A percentile compares a stretch with the other conserved stretches of the same genome.
Evolutionary conservation across 2,329 filamentous ascomycete species (phyloP).

Genomic region (Moelleriella libera): DNA sequence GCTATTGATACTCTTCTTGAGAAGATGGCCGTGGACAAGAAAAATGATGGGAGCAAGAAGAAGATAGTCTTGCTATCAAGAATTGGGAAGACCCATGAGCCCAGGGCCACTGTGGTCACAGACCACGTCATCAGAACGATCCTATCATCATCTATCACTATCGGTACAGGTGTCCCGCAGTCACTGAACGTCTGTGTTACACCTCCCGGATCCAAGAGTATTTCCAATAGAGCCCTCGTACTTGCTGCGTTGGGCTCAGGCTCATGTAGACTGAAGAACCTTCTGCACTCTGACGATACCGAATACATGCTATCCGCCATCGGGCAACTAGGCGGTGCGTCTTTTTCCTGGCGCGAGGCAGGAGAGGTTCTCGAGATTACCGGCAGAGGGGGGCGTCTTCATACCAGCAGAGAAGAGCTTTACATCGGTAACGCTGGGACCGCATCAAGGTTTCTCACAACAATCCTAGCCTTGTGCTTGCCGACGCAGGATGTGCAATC

Average conservation of each 20-base stretch:
- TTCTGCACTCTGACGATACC: constrained; percentile 92
- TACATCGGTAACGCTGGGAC: constrained; percentile 97
- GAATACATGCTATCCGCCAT: constrained; percentile 97
- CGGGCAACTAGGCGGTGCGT: constrained; percentile 66
- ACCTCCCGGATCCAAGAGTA: constrained; percentile 92
- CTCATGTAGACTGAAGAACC: constrained; percentile 75
- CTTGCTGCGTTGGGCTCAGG: constrained; percentile 81
- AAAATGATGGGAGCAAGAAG: constrained; percentile 90
- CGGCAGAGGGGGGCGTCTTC: constrained; percentile 76
- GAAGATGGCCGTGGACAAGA: constrained; percentile 98
- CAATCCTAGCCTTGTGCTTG: constrained; percentile 71
- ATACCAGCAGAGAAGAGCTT: constrained; percentile 60
- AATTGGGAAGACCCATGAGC: constrained; percentile 80
- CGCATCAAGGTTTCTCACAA: constrained; percentile 87
- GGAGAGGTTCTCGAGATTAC: constrained; percentile 83
- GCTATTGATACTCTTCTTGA: constrained; percentile 72
- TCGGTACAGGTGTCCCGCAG: constrained; percentile 57
- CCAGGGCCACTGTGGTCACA: constrained; percentile 75
- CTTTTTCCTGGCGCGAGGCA: constrained; percentile 86
- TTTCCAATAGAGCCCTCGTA: constrained; percentile 91
- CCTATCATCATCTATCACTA: constrained; percentile 63
- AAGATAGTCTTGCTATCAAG: constrained; percentile 87
- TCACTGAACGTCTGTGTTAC: constrained; percentile 59
- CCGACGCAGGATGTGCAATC: constrained; percentile 44
- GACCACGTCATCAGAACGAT: constrained; percentile 74